Evolutionary conservation across 441 rosid genomes (phyloP).

Genomic region (Gossypium aridum): DNA sequence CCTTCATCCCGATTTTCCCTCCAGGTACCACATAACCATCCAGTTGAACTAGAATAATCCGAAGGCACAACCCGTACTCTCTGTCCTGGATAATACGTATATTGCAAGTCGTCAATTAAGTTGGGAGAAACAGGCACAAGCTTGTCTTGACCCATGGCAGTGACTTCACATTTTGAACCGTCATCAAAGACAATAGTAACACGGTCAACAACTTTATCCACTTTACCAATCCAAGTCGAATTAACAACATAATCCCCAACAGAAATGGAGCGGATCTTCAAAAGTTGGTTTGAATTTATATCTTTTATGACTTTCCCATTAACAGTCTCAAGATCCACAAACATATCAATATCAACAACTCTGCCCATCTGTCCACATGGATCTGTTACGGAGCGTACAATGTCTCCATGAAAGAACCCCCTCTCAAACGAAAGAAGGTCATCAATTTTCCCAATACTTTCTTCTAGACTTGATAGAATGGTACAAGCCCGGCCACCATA

Average conservation of each 20-base stretch:
- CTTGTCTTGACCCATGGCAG: slow-evolving; percentile 46
- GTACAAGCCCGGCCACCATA: slow-evolving; percentile 53
- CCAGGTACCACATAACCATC: slow-evolving; percentile 77
- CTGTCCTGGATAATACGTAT: slow-evolving; percentile 79
- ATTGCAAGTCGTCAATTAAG: slow-evolving; percentile 61
- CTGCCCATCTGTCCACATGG: slow-evolving; percentile 83
- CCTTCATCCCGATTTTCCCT: slow-evolving; percentile 55
- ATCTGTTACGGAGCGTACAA: slow-evolving; percentile 54
- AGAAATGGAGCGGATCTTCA: slow-evolving; percentile 54
- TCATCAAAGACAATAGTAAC: slow-evolving; percentile 63
- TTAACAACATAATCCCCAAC: slow-evolving; percentile 68
- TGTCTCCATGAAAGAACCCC: slow-evolving; percentile 59
- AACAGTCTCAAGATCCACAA: slow-evolving; percentile 57
- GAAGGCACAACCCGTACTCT: slow-evolving; percentile 57
- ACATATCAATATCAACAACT: slow-evolving; percentile 47
- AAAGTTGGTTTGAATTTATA: slow-evolving; percentile 56
- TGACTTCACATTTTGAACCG: slow-evolving; percentile 64
- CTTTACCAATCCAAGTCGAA: slow-evolving; percentile 83
- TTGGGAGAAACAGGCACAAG: slow-evolving; percentile 54
- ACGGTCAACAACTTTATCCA: slow-evolving; percentile 54
- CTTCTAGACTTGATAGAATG: slow-evolving; percentile 78
- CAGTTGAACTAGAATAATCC: slow-evolving; percentile 41
- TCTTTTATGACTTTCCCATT: slow-evolving; percentile 49
- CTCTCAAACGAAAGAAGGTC: slow-evolving; percentile 84
- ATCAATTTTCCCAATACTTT: slow-evolving; percentile 78